phyloP scores from a whole-genome alignment of 2,329 filamentous ascomycete species.

The Emmonsiellopsis sp. region DNA sequence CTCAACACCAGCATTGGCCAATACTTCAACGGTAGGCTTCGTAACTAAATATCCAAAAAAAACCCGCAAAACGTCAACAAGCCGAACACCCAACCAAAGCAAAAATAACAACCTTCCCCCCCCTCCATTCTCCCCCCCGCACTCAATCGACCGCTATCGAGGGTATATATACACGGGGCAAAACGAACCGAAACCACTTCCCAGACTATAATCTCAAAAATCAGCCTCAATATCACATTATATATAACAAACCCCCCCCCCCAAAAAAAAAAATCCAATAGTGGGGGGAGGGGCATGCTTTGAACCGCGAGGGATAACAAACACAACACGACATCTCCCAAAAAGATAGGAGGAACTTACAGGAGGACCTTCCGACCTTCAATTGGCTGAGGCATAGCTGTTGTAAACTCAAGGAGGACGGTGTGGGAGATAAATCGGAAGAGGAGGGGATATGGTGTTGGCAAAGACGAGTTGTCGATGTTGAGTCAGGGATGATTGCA shows the following conservation, averaged over 20 bases:
- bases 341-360: slow-evolving; percentile 4
- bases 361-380: slow-evolving; percentile 14
- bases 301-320: neutral
- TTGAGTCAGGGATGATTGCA: too few relatives aligned
- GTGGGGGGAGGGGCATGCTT: neutral
- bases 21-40: slow-evolving; percentile 55
- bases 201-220: slow-evolving; percentile 7
- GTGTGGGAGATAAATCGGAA: neutral
- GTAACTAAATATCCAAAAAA: slow-evolving; percentile 35
- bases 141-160: too few relatives aligned
- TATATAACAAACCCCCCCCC: neutral
- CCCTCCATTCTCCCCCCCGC: too few relatives aligned
- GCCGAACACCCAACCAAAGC: too few relatives aligned
- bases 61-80: too few relatives aligned
- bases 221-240: neutral
- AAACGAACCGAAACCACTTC: slow-evolving; percentile 14
- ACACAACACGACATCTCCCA: neutral
- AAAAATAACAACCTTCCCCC: too few relatives aligned
- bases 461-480: too few relatives aligned
- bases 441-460: too few relatives aligned
- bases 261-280: neutral
- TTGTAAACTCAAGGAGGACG: neutral
- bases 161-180: neutral
- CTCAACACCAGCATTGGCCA: slow-evolving; percentile 49
- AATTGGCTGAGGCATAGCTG: slow-evolving; percentile 1